Evolutionary conservation across 306 rosid genomes (phyloP), one percentile per base, ranked within the genome.

Genomic region (Senna tora): DNA sequence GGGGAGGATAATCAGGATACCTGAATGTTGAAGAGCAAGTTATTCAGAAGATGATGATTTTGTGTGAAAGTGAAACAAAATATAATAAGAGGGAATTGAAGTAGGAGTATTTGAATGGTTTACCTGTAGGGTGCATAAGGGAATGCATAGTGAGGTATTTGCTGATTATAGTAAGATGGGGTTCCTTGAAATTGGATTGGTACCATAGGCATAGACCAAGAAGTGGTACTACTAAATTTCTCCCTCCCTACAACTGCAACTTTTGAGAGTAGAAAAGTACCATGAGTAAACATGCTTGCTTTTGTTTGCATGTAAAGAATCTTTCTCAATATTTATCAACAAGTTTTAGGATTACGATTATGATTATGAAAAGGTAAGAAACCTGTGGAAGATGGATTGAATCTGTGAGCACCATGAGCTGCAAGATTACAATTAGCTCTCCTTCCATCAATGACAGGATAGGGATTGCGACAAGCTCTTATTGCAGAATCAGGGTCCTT

Each of bases 381-480:
- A 84, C 88, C 84, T 75, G 79, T 43, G 45, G 77, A 10, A 22
- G 81, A 70, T 63, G 77, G 67, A 63, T 51, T 77, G 70, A 77
- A 34, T 69, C 63, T 85, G n/a, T 75, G 89, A 43, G 89, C 73
- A 54, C 94, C 94, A 17, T 82, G 57, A 52, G 73, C 78, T 12
- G 86, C 84, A 42, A 85, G 55, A 75, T 88, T 77, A 81, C 82
- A 80, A 43, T 92, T 92, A 17, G 96, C 92, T 15, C 85, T 85
- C 56, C 97, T 87, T 51, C 96, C 97, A 80, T 88, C 93, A 69
- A 92, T 92, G 25, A 81, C 67, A 5, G 97, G 96, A 65, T 77
- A 77, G 0, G 91, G 93, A 79, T 89, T 83, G 19, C 71, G 82
- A 54, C 93, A 89, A 14, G 97, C 93, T 67, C 85, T 82, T 57